Percentiles rank a stretch among this genome's conserved stretches.
phyloP scores from a whole-genome alignment of 2,329 filamentous ascomycete genomes.

The Hypoxylon sp. region DNA sequence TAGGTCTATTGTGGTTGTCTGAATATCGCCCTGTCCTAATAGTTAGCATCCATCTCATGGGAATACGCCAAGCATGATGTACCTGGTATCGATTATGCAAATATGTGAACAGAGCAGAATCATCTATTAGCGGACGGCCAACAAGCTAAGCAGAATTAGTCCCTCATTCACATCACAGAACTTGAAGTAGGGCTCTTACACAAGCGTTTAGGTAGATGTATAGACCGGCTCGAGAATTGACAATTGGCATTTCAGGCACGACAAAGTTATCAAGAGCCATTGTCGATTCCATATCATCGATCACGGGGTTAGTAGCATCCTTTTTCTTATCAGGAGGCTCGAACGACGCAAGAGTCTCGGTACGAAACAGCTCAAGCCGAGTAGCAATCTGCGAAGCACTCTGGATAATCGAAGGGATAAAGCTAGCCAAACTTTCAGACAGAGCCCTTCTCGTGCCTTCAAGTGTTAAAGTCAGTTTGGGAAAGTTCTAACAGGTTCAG shows the following conservation, averaged over 20 bases:
- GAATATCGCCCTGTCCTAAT: slow-evolving; percentile 75
- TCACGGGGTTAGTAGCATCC: slow-evolving; percentile 64
- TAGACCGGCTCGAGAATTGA: slow-evolving; percentile 84
- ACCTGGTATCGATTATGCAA: slow-evolving; percentile 88
- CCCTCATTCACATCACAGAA: not conserved
- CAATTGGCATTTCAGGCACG: slow-evolving; percentile 75
- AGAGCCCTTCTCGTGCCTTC: slow-evolving; percentile 65
- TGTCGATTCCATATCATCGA: slow-evolving; percentile 71
- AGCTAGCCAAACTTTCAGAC: slow-evolving; percentile 66
- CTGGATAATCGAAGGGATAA: slow-evolving; percentile 71
- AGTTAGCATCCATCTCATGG: slow-evolving; percentile 50
- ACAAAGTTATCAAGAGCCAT: slow-evolving; percentile 70
- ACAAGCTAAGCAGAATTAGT: slow-evolving; percentile 73
- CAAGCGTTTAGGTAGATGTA: slow-evolving; percentile 89
- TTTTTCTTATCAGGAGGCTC: slow-evolving; percentile 70
- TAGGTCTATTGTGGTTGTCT: slow-evolving; percentile 83
- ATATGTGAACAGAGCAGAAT: slow-evolving; percentile 82
- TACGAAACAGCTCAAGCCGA: slow-evolving; percentile 71
- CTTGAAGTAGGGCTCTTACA: slow-evolving; percentile 64
- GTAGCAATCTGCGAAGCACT: slow-evolving; percentile 67
- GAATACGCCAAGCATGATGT: slow-evolving; percentile 45
- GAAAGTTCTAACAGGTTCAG: slow-evolving; percentile 40
- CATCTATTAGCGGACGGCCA: slow-evolving; percentile 86
- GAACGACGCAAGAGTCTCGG: slow-evolving; percentile 68
- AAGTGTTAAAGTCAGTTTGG: slow-evolving; percentile 24